These are phyloP conservation scores for Pterocarpus macrocarpus DNA, from an alignment of 306 rosid genomes.

Conservation along the genomic window DNA sequence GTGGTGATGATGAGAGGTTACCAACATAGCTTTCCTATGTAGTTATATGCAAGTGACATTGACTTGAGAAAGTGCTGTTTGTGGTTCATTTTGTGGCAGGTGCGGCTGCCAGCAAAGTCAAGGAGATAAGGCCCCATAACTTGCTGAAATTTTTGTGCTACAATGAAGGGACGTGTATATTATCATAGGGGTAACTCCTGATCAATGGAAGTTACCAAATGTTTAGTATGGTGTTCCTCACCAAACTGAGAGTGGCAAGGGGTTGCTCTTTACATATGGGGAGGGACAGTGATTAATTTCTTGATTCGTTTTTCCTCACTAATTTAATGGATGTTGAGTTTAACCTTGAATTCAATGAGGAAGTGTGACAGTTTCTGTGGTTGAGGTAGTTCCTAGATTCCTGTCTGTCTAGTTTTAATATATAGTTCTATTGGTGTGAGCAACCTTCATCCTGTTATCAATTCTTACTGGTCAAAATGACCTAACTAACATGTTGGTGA, in stretches of 20 bases:
- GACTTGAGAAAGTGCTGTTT: background rate
- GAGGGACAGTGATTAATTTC: constrained; percentile 13
- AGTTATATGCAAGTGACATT: constrained; percentile 30
- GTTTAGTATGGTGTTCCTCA: constrained; percentile 20
- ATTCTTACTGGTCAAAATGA: constrained; percentile 19
- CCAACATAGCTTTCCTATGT: constrained; percentile 47
- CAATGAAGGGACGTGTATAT: constrained; percentile 25
- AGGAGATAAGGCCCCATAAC: background rate
- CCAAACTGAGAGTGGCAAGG: constrained; percentile 18
- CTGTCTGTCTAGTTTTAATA: background rate
- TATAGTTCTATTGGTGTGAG: background rate
- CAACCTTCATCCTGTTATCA: constrained; percentile 22
- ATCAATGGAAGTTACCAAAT: constrained; percentile 13
- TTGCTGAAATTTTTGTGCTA: constrained; percentile 7
- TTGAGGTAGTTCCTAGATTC: constrained; percentile 28
- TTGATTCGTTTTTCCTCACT: constrained; percentile 19
- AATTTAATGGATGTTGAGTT: background rate
- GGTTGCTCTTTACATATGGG: background rate
- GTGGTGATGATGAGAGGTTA: constrained; percentile 58
- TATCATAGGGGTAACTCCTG: background rate
- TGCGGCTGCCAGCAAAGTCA: constrained; percentile 27
- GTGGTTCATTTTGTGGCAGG: background rate
- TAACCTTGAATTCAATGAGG: background rate
- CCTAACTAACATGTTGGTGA: background rate
- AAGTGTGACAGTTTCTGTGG: constrained; percentile 18